Evolutionary conservation across 2,329 filamentous ascomycete genomes (phyloP).

Genomic region (Trichophyton mentagrophytes): DNA sequence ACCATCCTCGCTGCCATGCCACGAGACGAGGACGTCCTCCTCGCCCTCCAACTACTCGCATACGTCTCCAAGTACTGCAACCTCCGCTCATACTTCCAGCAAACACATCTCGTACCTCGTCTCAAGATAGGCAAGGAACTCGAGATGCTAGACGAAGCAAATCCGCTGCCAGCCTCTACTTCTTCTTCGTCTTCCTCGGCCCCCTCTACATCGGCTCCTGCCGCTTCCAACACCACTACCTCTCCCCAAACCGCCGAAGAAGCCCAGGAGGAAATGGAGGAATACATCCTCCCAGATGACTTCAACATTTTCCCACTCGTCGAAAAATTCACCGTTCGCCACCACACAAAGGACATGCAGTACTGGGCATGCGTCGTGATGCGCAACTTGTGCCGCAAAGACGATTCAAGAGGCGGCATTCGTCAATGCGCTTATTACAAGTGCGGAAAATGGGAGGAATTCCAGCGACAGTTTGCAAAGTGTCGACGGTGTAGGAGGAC

Average conservation of each 20-base stretch:
- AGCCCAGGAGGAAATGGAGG: slow-evolving; percentile 53
- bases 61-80: slow-evolving; percentile 99
- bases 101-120: slow-evolving; percentile 82
- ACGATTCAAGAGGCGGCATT: slow-evolving; percentile 86
- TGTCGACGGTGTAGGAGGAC: slow-evolving; percentile 90
- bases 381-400: slow-evolving; percentile 95
- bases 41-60: slow-evolving; percentile 91
- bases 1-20: slow-evolving; percentile 83
- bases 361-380: slow-evolving; percentile 99
- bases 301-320: slow-evolving; percentile 98
- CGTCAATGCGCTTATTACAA: slow-evolving; percentile 96
- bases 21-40: slow-evolving; percentile 90
- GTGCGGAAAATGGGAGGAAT: slow-evolving; percentile 98
- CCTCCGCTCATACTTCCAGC: slow-evolving; percentile 85
- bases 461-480: slow-evolving; percentile 91
- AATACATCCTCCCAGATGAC: slow-evolving; percentile 84
- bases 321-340: slow-evolving; percentile 93
- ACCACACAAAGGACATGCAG: slow-evolving; percentile 94
- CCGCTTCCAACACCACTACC: not conserved
- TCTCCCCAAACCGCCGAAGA: slow-evolving; percentile 18
- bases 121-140: slow-evolving; percentile 83
- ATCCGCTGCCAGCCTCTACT: slow-evolving; percentile 24
- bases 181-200: too few species aligned
- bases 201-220: not conserved
- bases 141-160: slow-evolving; percentile 61